Evolutionary conservation across 139 green algal genomes (phyloP).

Genomic region (Micractinium sp.): DNA sequence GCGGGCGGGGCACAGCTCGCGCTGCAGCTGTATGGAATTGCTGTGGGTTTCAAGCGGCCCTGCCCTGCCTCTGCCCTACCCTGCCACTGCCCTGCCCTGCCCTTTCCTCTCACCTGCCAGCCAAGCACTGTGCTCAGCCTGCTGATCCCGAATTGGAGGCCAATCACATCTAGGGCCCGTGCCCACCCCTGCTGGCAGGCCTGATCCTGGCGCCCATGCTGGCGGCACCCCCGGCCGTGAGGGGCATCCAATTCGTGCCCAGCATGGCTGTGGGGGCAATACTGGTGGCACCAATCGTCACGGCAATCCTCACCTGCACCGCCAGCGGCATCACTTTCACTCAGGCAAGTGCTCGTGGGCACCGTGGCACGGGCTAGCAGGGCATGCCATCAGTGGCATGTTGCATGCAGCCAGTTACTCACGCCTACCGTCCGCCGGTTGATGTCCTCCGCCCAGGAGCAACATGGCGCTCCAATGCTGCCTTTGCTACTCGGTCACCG

Average conservation of each 20-base stretch:
- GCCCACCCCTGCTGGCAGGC: slow-evolving; percentile 21
- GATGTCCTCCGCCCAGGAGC: background rate
- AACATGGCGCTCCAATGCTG: background rate
- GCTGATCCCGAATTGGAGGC: background rate
- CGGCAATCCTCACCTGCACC: background rate
- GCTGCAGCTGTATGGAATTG: background rate
- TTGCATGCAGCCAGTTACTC: too few relatives aligned
- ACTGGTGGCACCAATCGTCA: slow-evolving; percentile 37
- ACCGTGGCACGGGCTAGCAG: too few relatives aligned
- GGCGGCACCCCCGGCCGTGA: slow-evolving; percentile 19
- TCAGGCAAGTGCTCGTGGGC: background rate
- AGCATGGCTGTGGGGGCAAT: slow-evolving; percentile 50
- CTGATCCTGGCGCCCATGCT: slow-evolving; percentile 58
- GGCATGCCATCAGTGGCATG: too few relatives aligned
- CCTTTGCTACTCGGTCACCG: background rate
- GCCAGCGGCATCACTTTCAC: background rate
- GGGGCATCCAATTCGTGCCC: slow-evolving; percentile 50
- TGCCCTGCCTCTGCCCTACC: background rate
- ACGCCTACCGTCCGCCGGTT: too few relatives aligned
- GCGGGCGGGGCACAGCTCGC: background rate
- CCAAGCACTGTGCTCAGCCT: background rate
- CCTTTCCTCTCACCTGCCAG: background rate
- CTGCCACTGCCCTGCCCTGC: background rate
- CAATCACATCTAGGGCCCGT: background rate
- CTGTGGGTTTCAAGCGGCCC: background rate